Evolutionary conservation across 2,329 filamentous ascomycete species (phyloP), one percentile per base, ranked within the genome.

Genomic region (Aspergillus sp.): DNA sequence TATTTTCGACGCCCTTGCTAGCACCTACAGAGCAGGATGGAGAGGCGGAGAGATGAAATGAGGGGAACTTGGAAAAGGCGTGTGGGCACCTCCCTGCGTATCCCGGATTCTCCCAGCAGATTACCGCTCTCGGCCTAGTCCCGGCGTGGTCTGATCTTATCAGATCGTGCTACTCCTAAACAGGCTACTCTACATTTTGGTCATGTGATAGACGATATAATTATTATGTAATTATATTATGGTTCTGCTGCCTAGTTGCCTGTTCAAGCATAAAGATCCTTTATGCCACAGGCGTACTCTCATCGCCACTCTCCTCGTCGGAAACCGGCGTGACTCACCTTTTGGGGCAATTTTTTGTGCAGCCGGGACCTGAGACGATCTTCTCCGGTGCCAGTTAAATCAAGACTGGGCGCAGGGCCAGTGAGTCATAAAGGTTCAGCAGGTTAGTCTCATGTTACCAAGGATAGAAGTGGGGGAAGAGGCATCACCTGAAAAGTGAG

Each of bases 131-230:
- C 18, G 36, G 22, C 44, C 36, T 43, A 55, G 51, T 34, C 5
- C 12, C 41, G 18, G 13, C 8, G 39, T 49, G 49, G 51, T 55
- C 61, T 63, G 65, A 73, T 73, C 71, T 73, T 73, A 74, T 74
- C 71, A 66, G 71, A 74, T 74, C 39, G 30, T 39, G 50, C 61
- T 62, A 66, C 26, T n/a, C 49, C 36, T 6, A 8, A 48, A 15
- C 17, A 3, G 41, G 57, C 32, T 57, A 56, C 56, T 5, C 6
- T 13, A 17, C 15, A 13, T 2, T 34, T n/a, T 18, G 9, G 32
- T 48, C 36, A 45, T 18, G 17, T 53, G 50, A 38, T 20, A 4
- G 4, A 4, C 9, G 18, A n/a, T 7, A 3, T 15, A 5, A 12
- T 24, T 6, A 24, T 44, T 43, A 34, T 12, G 39, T 51, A 24